Evolutionary conservation across 1,139 yeast species (phyloP), one percentile per base, ranked within the genome.

Genomic region (Debaryomycetaceae sp.): DNA sequence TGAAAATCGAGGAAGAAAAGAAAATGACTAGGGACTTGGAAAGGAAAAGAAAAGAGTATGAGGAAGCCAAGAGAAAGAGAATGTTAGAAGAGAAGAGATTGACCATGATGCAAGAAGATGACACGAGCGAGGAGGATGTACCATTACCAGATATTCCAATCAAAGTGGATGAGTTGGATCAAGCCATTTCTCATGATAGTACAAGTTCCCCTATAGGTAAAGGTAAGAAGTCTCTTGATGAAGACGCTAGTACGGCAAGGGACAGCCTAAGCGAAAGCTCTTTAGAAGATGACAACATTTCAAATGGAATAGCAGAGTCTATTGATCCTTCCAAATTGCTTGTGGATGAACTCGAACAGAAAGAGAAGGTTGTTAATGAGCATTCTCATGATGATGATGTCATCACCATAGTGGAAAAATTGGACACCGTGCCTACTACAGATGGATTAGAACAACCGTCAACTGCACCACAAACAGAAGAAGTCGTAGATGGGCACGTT

Each of bases 1-100:
- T 48, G 42, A 59, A 66, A 47, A 65, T 71, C 27, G 63, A 62
- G 23, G 54, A 62, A 38, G 75, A 71, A 51, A 65, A 62, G 54
- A 51, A 53, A 22, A 49, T 65, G 42, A 69, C 70, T 8, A 54
- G 53, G 34, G 63, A 66, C 40, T 56, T 70, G 39, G 70, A 65
- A 45, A 41, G 49, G 24, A 66, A 68, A 49, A 59, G 64, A n/a
- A 44, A 49, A 34, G 70, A 70, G 45, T 68, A 61, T 49, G 70
- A 68, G 48, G 52, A 57, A 31, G 58, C 68, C 47, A 63, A 59
- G 44, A 47, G 37, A 40, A 53, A 51, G 11, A 49, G 59, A 22
- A 40, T 59, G 35, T 54, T 54, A 24, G 56, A 57, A 34, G 68
- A 64, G 45, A 45, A 49, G 38, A 46, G 51, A 39, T 52, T 63